Percentiles rank a stretch among this genome's conserved stretches.
Conservation (phyloP, 2,329 filamentous ascomycete genomes). For the Alternaria burnsii region DNA sequence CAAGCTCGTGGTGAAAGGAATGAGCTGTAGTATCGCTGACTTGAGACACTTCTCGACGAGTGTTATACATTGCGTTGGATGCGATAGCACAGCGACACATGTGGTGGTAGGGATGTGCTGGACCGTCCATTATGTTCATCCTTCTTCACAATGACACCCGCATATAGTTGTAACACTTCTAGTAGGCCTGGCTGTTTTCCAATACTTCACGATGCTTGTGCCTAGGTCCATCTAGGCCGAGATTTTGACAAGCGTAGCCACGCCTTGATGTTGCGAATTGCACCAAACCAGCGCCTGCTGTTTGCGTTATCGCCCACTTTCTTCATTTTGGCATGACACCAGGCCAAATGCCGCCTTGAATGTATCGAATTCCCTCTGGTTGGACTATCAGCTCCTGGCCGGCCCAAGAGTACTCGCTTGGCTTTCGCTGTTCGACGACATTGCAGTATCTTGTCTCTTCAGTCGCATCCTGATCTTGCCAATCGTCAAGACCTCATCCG, state of each 20-base stretch:
- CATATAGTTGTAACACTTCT: too few relatives aligned
- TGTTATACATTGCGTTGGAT: too few relatives aligned
- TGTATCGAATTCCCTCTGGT: background rate
- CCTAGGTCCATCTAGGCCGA: too few relatives aligned
- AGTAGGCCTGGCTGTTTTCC: too few relatives aligned
- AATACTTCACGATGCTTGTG: too few relatives aligned
- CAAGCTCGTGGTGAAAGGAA: background rate
- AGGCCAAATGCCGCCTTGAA: background rate
- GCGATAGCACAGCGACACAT: too few relatives aligned
- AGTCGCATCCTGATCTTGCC: background rate
- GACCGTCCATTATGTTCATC: too few relatives aligned
- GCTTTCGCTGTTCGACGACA: background rate
- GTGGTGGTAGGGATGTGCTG: too few relatives aligned
- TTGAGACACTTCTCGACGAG: background rate
- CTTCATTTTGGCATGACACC: background rate
- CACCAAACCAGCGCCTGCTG: background rate
- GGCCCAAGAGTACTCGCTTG: background rate
- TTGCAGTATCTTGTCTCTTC: background rate
- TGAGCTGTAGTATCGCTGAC: constrained; percentile 11
- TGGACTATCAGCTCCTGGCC: background rate
- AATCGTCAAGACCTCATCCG: background rate
- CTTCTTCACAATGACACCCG: too few relatives aligned
- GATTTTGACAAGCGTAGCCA: background rate
- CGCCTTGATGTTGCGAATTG: background rate
- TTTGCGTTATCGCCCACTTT: background rate